Evolutionary conservation across 1,284 basidiomycete genomes (phyloP).

Genomic region (Laetiporus sulphureus): DNA sequence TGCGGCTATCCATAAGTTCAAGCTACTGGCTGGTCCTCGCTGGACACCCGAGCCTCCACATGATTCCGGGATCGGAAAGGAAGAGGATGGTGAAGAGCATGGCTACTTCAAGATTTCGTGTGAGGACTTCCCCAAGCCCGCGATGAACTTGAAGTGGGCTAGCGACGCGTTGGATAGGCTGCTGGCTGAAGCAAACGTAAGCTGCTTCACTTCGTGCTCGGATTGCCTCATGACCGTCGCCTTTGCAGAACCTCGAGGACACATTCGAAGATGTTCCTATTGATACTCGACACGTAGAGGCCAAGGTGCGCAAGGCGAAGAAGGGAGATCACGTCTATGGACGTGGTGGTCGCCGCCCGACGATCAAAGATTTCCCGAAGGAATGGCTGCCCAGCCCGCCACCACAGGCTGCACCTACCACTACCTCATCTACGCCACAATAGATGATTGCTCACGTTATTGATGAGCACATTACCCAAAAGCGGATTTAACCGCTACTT

Average conservation of each 20-base stretch:
- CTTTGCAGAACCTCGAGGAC: slow-evolving; percentile 43
- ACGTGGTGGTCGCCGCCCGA: slow-evolving; percentile 50
- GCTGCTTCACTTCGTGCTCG: no score
- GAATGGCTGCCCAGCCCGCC: slow-evolving; percentile 61
- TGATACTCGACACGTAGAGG: slow-evolving; percentile 72
- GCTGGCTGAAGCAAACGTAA: slow-evolving; percentile 71
- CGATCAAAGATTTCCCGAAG: slow-evolving; percentile 72
- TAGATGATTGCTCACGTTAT: no score
- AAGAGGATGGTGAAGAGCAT: slow-evolving; percentile 44
- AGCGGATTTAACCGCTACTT: no score
- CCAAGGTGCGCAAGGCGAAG: slow-evolving; percentile 62
- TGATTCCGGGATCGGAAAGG: slow-evolving; percentile 49
- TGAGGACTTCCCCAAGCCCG: slow-evolving; percentile 70
- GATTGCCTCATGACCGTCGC: no score
- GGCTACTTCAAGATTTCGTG: slow-evolving; percentile 85
- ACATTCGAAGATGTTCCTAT: slow-evolving; percentile 60
- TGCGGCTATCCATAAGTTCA: slow-evolving; percentile 68
- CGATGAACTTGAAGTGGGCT: slow-evolving; percentile 84
- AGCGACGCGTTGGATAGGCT: slow-evolving; percentile 74
- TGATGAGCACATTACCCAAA: no score
- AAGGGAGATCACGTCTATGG: slow-evolving; percentile 60
- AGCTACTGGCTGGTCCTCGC: slow-evolving; percentile 75
- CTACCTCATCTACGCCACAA: slow-evolving; percentile 5
- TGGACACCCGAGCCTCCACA: slow-evolving; percentile 72
- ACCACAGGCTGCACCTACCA: slow-evolving; percentile 7